Evolutionary conservation across 176 grass and related monocot species (phyloP), one percentile per base, ranked within the genome.

Genomic region (Oryza meyeriana): DNA sequence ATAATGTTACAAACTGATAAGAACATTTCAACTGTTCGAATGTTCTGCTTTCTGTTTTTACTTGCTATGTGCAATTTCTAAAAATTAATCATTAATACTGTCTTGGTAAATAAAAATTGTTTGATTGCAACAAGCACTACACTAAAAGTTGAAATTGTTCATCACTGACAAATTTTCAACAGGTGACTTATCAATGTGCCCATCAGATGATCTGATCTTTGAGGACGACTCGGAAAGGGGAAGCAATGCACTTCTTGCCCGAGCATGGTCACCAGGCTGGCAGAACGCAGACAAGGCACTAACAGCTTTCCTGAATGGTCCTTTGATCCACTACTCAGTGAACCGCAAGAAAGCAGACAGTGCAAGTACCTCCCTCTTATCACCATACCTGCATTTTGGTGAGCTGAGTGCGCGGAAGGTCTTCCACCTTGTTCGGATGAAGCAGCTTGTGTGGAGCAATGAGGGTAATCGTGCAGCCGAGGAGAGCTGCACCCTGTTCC

Each of bases 331-430:
- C 62, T 99, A 99, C 65, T 95, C 96, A 0, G 87, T 93, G 63
- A 99, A 99, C 50, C 90, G 89, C 45, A 92, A 91, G 77, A 99
- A 99, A 80, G 95, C 96, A 2, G 96, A 98, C 29, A 86, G 96
- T 11, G 82, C 93, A 17, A 95, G 78, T 64, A 98, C 96, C 24
- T 98, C 96, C 73, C 80, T 98, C 12, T 84, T 98, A 34, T 98
- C 96, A 10, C 96, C 96, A 17, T 61, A 95, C 83, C 59, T 98
- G 38, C 96, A 98, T 40, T 98, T 98, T 2, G 96, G 96, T 10
- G 96, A 98, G 80, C 87, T 98, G 24, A 98, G 96, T 2, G 96
- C 95, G n/a, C 92, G 96, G 62, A 98, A 98, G 83, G 93, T 98
- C 9, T 98, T 98, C 79, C 96, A 98, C 31, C 88, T 93, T 12